Base-by-base conservation (phyloP, 331 rosid genomes). In the Saraca asoca region DNA sequence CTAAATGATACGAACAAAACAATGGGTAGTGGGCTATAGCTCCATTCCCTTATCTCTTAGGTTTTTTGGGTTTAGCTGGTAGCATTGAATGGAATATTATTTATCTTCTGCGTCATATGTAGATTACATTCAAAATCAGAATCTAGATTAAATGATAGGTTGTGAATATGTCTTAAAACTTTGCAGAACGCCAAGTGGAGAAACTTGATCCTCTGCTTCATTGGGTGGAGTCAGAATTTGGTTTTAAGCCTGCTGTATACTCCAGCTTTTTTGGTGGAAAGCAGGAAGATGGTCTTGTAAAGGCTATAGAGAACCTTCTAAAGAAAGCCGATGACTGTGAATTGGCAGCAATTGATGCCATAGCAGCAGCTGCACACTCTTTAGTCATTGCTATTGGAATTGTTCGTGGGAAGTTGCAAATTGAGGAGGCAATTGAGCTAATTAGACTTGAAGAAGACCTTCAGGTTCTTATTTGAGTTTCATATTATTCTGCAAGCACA, bases 401-500 rank as follows among this genome's bases (percentile, higher is more conserved):
- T 48, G 80, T 81, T 45, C 76, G 62, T 1, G 97, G 89, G 60
- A 84, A 62, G 69, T 78, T 93, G 85, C 88, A 78, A 79, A 85
- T 84, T 58, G 95, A 86, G 80, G 95, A 90, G 64, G 96, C 98
- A 52, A 84, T 90, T 29, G 90, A 90, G 56, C 76, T 93, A 57
- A 81, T 77, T 73, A 86, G 98, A 80, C 87, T 90, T 33, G 98
- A 93, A 81, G 98, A 93, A 83, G 95, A 93, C 86, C 74, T 81
- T 29, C 98, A 89, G 95, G 98, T 93, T 66, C 73, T 16, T 58
- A 44, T 58, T 48, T 69, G 71, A 18, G 16, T 45, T 49, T 19
- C 46, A 5, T 50, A 17, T 10, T 43, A 31, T 41, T 51, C 13
- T 16, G 34, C 46, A 33, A 9, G 49, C 9, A 39, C 61, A 51